Evolutionary conservation across 2,329 filamentous ascomycete species (phyloP).

Genomic region (Fusarium sp.): DNA sequence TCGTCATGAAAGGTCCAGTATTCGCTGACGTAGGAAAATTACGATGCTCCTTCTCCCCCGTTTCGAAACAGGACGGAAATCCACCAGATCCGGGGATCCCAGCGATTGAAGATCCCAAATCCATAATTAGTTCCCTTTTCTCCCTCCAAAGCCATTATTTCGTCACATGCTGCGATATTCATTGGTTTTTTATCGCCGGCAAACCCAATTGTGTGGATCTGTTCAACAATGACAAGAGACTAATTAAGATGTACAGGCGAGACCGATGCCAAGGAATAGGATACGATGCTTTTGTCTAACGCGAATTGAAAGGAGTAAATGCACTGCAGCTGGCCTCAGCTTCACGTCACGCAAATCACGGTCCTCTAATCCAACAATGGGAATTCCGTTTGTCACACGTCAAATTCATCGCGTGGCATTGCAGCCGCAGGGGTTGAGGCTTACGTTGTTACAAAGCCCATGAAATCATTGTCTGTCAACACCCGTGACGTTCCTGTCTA

Average conservation of each 20-base stretch:
- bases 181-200: constrained; percentile 25
- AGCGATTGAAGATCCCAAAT: constrained; percentile 25
- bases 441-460: constrained; percentile 1
- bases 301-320: not conserved
- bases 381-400: constrained; percentile 27
- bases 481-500: constrained; percentile 31
- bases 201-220: constrained; percentile 48
- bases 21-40: constrained; percentile 38
- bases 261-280: constrained; percentile 41
- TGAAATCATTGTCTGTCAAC: constrained; percentile 5
- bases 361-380: constrained; percentile 12
- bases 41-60: constrained; percentile 28
- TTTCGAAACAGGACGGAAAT: constrained; percentile 33
- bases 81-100: constrained; percentile 27
- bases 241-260: constrained; percentile 22
- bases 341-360: constrained; percentile 21
- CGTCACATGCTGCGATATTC: constrained; percentile 31
- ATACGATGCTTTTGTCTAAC: constrained; percentile 32
- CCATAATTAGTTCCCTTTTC: constrained; percentile 20
- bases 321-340: constrained; percentile 22
- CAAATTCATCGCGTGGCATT: constrained; percentile 41
- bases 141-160: constrained; percentile 25
- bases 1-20: constrained; percentile 27
- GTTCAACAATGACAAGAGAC: not conserved
- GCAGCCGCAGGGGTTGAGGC: constrained; percentile 24